phyloP scores from a whole-genome alignment of 2,329 filamentous ascomycete species.

The Botrytis elliptica region DNA sequence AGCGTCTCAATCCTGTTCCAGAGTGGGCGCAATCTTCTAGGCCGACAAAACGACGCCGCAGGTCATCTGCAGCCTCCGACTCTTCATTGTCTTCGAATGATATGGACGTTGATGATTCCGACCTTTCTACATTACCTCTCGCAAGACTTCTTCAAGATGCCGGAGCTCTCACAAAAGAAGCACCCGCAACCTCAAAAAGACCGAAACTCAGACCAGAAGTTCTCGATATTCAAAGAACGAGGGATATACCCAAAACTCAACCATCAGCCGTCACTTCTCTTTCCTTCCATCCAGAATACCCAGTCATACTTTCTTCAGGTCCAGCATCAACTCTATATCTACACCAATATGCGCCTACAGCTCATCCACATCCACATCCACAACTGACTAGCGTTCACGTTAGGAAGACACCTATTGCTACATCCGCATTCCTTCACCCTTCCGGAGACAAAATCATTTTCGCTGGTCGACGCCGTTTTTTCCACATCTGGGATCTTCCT shows the following conservation, averaged over 20 bases:
- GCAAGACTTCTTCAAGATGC: constrained; percentile 77
- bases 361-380: constrained; percentile 77
- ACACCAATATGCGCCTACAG: constrained; percentile 80
- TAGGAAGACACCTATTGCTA: constrained; percentile 77
- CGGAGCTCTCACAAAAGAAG: constrained; percentile 56
- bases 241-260: constrained; percentile 79
- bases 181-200: constrained; percentile 53
- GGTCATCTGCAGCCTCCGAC: constrained; percentile 49
- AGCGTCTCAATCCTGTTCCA: constrained; percentile 58
- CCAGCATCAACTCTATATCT: constrained; percentile 82
- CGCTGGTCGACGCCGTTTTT: constrained; percentile 82
- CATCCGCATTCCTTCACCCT: constrained; percentile 74
- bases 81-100: constrained; percentile 43
- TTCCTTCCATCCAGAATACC: constrained; percentile 84
- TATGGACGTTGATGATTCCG: constrained; percentile 55
- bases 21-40: constrained; percentile 57
- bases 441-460: constrained; percentile 80
- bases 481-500: constrained; percentile 89
- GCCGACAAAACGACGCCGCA: constrained; percentile 51
- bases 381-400: constrained; percentile 88
- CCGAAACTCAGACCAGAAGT: constrained; percentile 81
- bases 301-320: constrained; percentile 86
- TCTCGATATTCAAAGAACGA: constrained; percentile 83
- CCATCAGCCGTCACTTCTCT: constrained; percentile 78
- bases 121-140: constrained; percentile 71